Conservation (phyloP, 2,329 filamentous ascomycete species). For the Lachnellula willkommii region DNA sequence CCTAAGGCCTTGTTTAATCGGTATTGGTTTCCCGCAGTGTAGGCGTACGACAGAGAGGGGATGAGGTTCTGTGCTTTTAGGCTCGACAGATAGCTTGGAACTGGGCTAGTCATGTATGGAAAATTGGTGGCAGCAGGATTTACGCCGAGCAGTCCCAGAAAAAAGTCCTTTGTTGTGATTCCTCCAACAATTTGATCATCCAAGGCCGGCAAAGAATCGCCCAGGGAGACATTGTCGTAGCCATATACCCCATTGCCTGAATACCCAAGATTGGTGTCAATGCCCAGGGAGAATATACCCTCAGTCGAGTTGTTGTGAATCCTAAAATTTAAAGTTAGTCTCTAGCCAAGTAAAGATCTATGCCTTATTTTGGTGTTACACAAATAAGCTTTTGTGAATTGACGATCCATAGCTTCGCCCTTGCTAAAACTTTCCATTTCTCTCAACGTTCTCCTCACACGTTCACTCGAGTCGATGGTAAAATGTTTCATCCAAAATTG, state of each 20-base stretch:
- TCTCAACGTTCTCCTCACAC: neutral
- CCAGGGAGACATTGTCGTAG: slow-evolving; percentile 20
- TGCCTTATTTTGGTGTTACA: neutral
- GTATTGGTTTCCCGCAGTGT: slow-evolving; percentile 39
- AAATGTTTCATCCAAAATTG: no score
- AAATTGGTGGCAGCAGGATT: slow-evolving; percentile 21
- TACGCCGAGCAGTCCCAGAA: slow-evolving; percentile 24
- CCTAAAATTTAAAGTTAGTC: slow-evolving; percentile 7
- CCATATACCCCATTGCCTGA: slow-evolving; percentile 19
- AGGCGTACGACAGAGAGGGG: slow-evolving; percentile 40
- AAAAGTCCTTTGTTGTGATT: slow-evolving; percentile 30
- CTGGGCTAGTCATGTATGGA: slow-evolving; percentile 8
- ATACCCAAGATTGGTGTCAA: slow-evolving; percentile 16
- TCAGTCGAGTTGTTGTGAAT: slow-evolving; percentile 10
- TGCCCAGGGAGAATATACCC: slow-evolving; percentile 17
- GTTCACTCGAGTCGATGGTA: neutral
- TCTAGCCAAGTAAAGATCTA: neutral
- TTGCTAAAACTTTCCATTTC: neutral
- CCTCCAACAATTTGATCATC: slow-evolving; percentile 23
- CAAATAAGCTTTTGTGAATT: neutral
- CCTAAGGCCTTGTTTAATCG: slow-evolving; percentile 25
- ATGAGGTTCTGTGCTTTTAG: slow-evolving; percentile 35
- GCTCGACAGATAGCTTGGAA: slow-evolving; percentile 34
- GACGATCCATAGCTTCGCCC: no score
- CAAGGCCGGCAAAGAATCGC: slow-evolving; percentile 14